Conservation (phyloP, 2,329 filamentous ascomycete species). For the Aureobasidium sp. region DNA sequence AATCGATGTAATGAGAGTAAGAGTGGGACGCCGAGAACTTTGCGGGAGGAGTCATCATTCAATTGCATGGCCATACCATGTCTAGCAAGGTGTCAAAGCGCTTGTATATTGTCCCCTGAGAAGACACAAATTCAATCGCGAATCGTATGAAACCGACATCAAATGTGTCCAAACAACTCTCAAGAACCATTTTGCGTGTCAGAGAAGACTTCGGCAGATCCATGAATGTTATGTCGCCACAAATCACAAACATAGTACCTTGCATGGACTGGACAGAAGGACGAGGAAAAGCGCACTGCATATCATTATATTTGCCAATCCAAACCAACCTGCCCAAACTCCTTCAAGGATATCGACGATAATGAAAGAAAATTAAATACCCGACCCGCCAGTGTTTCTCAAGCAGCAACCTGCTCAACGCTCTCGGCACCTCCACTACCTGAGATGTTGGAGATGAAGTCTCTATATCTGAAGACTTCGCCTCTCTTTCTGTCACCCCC, state of each 20-base stretch:
- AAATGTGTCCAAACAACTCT: not conserved
- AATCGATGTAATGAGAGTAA: not conserved
- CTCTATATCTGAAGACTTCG: constrained; percentile 88
- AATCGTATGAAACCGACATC: not conserved
- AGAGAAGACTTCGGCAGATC: too few species aligned
- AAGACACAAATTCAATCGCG: not conserved
- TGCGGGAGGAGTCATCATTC: not conserved
- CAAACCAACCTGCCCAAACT: not conserved
- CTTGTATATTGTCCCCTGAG: not conserved
- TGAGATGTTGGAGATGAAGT: constrained; percentile 60
- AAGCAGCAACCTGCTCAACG: not conserved
- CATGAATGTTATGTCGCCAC: too few species aligned
- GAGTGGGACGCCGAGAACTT: not conserved
- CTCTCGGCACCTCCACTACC: constrained; percentile 26
- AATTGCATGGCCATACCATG: not conserved
- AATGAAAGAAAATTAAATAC: not conserved
- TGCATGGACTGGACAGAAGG: not conserved
- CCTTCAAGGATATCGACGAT: not conserved
- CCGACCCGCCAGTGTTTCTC: not conserved
- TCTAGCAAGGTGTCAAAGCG: not conserved
- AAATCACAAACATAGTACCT: too few species aligned
- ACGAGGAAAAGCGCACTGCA: not conserved
- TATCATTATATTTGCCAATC: not conserved
- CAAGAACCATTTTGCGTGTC: not conserved
- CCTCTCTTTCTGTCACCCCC: constrained; percentile 47